Evolutionary conservation across 2,329 filamentous ascomycete genomes (phyloP).

Genomic region (Paraconiothyrium brasiliense): DNA sequence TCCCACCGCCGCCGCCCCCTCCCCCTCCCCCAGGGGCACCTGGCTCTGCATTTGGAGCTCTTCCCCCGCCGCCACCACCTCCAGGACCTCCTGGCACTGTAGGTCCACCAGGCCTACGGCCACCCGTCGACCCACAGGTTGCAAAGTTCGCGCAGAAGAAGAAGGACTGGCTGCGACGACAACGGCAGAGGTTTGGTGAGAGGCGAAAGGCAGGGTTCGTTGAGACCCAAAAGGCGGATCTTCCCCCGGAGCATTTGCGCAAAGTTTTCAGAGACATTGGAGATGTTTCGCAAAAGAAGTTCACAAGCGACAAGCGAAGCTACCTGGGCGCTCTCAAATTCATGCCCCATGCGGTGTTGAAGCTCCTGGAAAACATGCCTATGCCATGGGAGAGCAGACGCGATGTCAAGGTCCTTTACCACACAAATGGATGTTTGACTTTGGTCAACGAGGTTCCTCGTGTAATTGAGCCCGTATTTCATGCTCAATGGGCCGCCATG

Average conservation of each 20-base stretch:
- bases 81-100: conserved; percentile 60
- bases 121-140: conserved; percentile 80
- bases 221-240: conserved; percentile 97
- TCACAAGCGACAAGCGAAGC: conserved; percentile 97
- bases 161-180: conserved; percentile 94
- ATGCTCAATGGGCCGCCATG: conserved; percentile 99
- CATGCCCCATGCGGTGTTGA: conserved; percentile 98
- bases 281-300: conserved; percentile 99
- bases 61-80: conserved; percentile 66
- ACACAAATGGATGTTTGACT: conserved; percentile 96
- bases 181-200: conserved; percentile 93
- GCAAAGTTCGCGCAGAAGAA: conserved; percentile 99
- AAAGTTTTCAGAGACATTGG: conserved; percentile 99
- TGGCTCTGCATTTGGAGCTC: conserved; percentile 36
- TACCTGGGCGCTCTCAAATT: conserved; percentile 98
- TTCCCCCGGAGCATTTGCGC: conserved; percentile 96
- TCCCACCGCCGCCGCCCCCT: conserved; percentile 53
- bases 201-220: conserved; percentile 97
- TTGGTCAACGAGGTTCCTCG: conserved; percentile 95
- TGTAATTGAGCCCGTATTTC: conserved; percentile 97
- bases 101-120: conserved; percentile 73
- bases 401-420: conserved; percentile 97
- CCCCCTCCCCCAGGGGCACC: conserved; percentile 48
- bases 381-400: conserved; percentile 99
- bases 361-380: conserved; percentile 98